These are phyloP conservation scores for Coemansia sp. DNA, from an alignment of 192 early-diverging fungal species.

Conservation along the genomic window DNA sequence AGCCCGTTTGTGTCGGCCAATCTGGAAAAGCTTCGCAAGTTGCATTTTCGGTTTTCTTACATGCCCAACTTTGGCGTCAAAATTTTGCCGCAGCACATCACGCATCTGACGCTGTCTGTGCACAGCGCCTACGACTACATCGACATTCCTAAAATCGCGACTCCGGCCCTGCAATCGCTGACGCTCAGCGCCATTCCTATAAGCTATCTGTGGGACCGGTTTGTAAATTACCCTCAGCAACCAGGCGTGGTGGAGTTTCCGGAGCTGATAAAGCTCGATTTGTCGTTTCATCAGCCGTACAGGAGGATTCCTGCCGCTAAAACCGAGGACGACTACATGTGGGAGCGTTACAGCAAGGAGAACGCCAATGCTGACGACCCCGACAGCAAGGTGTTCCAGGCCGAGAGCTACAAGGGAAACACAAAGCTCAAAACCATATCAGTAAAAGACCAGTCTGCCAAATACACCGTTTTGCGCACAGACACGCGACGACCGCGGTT, in stretches of 20 bases:
- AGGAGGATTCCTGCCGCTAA: slow-evolving; percentile 36
- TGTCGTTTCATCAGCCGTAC: slow-evolving; percentile 42
- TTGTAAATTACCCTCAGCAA: slow-evolving; percentile 6
- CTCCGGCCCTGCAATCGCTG: slow-evolving; percentile 27
- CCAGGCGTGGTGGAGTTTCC: slow-evolving; percentile 17
- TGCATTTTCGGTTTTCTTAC: slow-evolving; percentile 28
- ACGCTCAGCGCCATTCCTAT: slow-evolving; percentile 33
- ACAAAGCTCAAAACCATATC: slow-evolving; percentile 31
- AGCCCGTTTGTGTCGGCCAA: slow-evolving; percentile 25
- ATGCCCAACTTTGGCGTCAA: slow-evolving; percentile 48
- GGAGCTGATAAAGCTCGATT: slow-evolving; percentile 18
- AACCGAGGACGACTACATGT: slow-evolving; percentile 30
- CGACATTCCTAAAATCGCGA: slow-evolving; percentile 37
- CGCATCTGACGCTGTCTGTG: slow-evolving; percentile 30
- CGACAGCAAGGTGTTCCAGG: neutral
- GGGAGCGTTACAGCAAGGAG: slow-evolving; percentile 31
- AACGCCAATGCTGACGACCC: neutral
- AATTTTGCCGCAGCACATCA: slow-evolving; percentile 37
- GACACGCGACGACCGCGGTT: slow-evolving; percentile 32
- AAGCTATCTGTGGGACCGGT: slow-evolving; percentile 43
- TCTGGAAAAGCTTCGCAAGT: slow-evolving; percentile 12
- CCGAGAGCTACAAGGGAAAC: slow-evolving; percentile 24
- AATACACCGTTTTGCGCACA: slow-evolving; percentile 26
- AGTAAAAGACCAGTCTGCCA: slow-evolving; percentile 34
- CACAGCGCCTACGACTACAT: slow-evolving; percentile 32